A percentile compares a stretch with the other conserved stretches of the same genome.
phyloP scores from a whole-genome alignment of 805 yeast genomes.

The Yamadazyma scolyti region DNA sequence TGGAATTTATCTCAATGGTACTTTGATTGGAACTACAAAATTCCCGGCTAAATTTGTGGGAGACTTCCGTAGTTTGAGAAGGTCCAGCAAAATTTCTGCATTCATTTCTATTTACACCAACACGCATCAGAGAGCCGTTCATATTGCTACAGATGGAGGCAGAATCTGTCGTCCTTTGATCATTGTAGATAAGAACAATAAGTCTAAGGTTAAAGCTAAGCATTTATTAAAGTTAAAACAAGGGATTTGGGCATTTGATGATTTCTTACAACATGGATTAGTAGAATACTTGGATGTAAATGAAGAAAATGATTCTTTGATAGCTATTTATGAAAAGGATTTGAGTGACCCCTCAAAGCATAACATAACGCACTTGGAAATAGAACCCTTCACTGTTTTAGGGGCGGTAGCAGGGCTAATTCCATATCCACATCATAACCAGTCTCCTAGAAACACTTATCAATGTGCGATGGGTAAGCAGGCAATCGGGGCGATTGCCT shows the following conservation, averaged over 20 bases:
- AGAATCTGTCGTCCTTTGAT: conserved; percentile 96
- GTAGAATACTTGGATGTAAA: conserved; percentile 96
- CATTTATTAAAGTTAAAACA: conserved; percentile 61
- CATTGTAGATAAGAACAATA: conserved; percentile 66
- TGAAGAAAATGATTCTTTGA: conserved; percentile 91
- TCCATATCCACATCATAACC: conserved; percentile 92
- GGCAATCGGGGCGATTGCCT: conserved; percentile 99
- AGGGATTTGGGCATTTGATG: conserved; percentile 87
- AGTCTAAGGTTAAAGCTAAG: conserved; percentile 63
- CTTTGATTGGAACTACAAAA: conserved; percentile 84
- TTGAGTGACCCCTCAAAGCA: conserved; percentile 42
- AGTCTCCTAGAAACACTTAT: conserved; percentile 87
- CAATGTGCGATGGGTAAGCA: conserved; percentile 98
- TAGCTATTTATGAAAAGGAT: conserved; percentile 78
- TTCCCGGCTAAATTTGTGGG: conserved; percentile 80
- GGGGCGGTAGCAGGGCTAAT: conserved; percentile 93
- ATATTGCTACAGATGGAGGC: conserved; percentile 98
- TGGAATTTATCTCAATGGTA: conserved; percentile 91
- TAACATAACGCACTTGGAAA: conserved; percentile 83
- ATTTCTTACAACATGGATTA: conserved; percentile 76
- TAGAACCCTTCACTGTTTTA: conserved; percentile 88
- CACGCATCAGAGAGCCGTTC: conserved; percentile 87
- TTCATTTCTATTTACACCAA: conserved; percentile 90
- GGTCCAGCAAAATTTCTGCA: conserved; percentile 81
- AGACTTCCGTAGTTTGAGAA: conserved; percentile 73